Evolutionary conservation across 331 rosid genomes (phyloP), one percentile per base, ranked within the genome.

Genomic region (Stylosanthes scabra): DNA sequence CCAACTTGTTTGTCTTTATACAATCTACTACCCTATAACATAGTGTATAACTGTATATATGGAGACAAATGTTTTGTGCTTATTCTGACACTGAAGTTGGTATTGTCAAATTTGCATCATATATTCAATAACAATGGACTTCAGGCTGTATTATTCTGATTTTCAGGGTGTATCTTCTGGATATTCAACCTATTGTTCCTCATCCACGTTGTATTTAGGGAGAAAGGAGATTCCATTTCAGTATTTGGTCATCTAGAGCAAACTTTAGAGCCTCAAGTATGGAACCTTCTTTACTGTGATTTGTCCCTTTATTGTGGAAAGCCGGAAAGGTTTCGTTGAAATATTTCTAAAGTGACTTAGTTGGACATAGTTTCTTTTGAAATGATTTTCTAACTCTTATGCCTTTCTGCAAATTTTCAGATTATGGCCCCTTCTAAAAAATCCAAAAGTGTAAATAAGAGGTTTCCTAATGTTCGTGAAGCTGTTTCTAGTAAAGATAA

Each of bases 371-470:
- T 68, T 61, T 77, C 28, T 50, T 37, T 69, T 47, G 67, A 44
- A 15, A 44, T 77, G 66, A 29, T 63, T 66, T 46, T 59, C 57
- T 68, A 72, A 49, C 75, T 74, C 83, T 56, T 61, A 62, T 80
- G 70, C 68, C 72, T 77, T 60, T 60, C 73, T 78, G 76, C 58
- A 69, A 14, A 31, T 75, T 83, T 86, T 64, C 88, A 78, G 93
- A 68, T 63, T 72, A 91, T 95, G 99, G 87, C 93, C 66, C 97
- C 99, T 47, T 77, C 95, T 27, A 86, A 87, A 82, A 95, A 87
- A 80, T 84, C 97, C 31, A 85, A 74, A 80, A 83, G 89, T 80
- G 96, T 84, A 80, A 90, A 83, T 44, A 95, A 86, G 90, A 87
- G 83, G 39, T 80, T 80, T 82, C 72, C 93, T 74, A 74, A 78